Evolutionary conservation across 1,139 yeast species (phyloP), one percentile per base, ranked within the genome.

Genomic region (Geotrichum candidum): DNA sequence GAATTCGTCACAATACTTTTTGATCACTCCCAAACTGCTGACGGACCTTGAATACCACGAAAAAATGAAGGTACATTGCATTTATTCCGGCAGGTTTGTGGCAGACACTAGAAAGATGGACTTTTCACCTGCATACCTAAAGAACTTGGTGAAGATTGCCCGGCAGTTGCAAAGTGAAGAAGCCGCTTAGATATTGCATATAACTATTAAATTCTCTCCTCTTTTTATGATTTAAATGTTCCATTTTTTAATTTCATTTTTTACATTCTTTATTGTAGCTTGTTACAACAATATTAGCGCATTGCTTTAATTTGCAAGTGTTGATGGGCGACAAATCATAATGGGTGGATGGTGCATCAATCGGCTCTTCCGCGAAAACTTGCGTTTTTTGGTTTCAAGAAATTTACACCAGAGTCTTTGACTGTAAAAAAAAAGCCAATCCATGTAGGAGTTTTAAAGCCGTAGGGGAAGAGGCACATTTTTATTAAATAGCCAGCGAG

Each of bases 21-120:
- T 94, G 72, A 90, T 94, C 52, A 94, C 99, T 0, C 99, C 99
- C 1, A 94, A 94, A 72, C 78, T 94, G 63, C 78, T 95, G 64
- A 86, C 96, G 0, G 87, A 88, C 51, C 77, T 94, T 61, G 83
- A 84, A 67, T 92, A 91, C 72, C 90, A 90, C 67, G 84, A 84
- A 22, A 84, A 84, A 64, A 90, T 94, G 97, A 84, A 86, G 66
- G 84, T 94, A 7, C 96, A 90, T 73, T 89, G 96, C 76, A 91
- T 94, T 60, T 87, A 86, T 77, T 91, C 97, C 3, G 85, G 86
- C 6, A 75, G 80, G 15, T 53, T 48, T 56, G 62, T 60, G 15
- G 35, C 27, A n/a, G 62, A 60, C 35, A 53, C 38, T 5, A 33
- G 33, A n/a, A 25, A 23, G 10, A 11, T 60, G 41, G 18, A 53